Conservation (phyloP, 495 filamentous ascomycete species). For the Lentithecium fluviatile region DNA sequence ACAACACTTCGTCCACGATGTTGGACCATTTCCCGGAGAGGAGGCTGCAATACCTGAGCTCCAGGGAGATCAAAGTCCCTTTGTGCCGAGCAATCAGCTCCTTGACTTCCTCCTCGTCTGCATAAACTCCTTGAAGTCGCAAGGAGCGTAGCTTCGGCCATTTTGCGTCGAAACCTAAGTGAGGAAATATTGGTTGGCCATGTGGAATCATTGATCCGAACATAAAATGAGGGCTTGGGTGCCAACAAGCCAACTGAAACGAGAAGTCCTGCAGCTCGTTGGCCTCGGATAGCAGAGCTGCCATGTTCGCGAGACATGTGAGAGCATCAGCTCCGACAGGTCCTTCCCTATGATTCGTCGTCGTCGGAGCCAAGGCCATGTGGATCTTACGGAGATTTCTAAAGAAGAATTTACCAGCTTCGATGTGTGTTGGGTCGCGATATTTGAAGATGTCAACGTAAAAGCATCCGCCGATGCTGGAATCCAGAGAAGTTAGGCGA, state of each 20-base stretch:
- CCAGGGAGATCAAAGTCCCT: conserved; percentile 7
- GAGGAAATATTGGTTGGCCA: background rate
- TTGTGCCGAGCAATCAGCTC: conserved; percentile 20
- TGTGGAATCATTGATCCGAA: background rate
- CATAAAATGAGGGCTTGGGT: background rate
- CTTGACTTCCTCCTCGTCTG: conserved; percentile 7
- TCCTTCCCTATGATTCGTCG: background rate
- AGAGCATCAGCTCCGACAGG: background rate
- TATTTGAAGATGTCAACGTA: conserved; percentile 18
- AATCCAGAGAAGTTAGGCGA: background rate
- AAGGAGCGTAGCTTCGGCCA: conserved; percentile 22
- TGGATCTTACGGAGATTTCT: conserved; percentile 12
- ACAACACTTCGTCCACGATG: conserved; percentile 19
- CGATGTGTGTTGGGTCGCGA: conserved; percentile 1
- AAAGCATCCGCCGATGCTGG: conserved; percentile 10
- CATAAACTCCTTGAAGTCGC: conserved; percentile 16
- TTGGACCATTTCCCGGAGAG: conserved; percentile 17
- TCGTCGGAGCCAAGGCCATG: conserved; percentile 1
- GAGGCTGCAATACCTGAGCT: conserved; percentile 16
- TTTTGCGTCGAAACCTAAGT: conserved; percentile 8
- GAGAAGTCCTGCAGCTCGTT: conserved; percentile 19
- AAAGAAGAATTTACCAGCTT: conserved; percentile 30
- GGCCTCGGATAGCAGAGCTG: conserved; percentile 14
- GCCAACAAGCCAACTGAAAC: conserved; percentile 11
- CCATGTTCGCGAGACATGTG: conserved; percentile 5